Evolutionary conservation across 2,329 filamentous ascomycete genomes (phyloP), one percentile per base, ranked within the genome.

Genomic region (Cladosporium halotolerans): DNA sequence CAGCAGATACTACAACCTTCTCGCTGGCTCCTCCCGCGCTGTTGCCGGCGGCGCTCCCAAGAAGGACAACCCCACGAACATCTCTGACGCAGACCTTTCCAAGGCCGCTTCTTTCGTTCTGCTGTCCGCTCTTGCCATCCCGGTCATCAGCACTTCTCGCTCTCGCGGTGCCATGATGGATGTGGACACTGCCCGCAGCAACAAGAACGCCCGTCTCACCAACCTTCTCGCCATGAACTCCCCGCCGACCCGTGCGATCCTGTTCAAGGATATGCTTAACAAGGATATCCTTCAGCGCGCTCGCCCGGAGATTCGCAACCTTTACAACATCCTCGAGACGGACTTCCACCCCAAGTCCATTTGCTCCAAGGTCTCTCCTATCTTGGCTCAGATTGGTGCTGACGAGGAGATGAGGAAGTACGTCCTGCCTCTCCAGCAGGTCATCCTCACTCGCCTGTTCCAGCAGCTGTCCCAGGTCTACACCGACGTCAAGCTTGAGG

Each of bases 381-480:
- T 99, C 64, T 78, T 99, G 54, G 81, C 86, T 63, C 84, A 97
- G 79, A 97, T 99, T 68, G 92, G 91, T 60, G 84, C 85, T 56
- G 92, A 99, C 67, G 79, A 88, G 46, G 92, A 96, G 73, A 96
- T 99, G 92, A 85, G 93, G 76, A 93, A 93, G 76, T 99, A 99
- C 70, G 89, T 99, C 58, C 76, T 86, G 61, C 93, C 93, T 66
- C 83, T 99, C 51, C 93, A 99, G 77, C 93, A 99, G 77, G 93
- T 99, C 68, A 99, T 99, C 62, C 83, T 99, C 56, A 99, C 93
- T 53, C 88, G 93, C 60, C 84, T 99, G 55, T 99, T 99, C 84
- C 93, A 99, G 79, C 93, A 99, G 75, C 79, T 99, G 58, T 97
- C 93, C 39, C 93, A 99, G 73, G 93, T 99, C 52, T 99, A 99